Percentiles rank a stretch among this genome's conserved stretches.
These are phyloP conservation scores for Aechmea fasciata DNA, from an alignment of 176 grass and related monocot genomes.

Conservation along the genomic window DNA sequence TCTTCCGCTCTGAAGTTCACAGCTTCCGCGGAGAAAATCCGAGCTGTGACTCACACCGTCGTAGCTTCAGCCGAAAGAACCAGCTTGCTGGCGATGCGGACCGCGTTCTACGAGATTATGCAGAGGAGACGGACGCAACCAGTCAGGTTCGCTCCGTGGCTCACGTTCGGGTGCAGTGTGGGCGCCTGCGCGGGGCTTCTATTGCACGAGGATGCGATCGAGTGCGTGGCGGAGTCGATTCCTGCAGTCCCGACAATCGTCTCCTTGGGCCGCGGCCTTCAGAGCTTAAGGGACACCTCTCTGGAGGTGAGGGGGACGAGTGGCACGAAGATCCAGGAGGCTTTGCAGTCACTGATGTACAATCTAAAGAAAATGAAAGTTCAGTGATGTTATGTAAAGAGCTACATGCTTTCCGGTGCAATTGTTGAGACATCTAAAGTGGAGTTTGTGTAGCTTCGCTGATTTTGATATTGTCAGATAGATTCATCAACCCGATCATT, in stretches of 20 bases:
- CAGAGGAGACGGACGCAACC: conserved; percentile 43
- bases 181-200: conserved; percentile 45
- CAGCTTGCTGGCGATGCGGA: conserved; percentile 76
- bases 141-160: conserved; percentile 60
- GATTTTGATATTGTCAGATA: too few relatives aligned
- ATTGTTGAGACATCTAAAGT: too few relatives aligned
- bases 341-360: conserved; percentile 50
- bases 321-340: conserved; percentile 57
- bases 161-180: conserved; percentile 76
- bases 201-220: conserved; percentile 68
- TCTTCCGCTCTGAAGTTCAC: conserved; percentile 45
- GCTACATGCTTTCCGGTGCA: not conserved
- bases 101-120: conserved; percentile 94
- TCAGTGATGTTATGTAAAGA: not conserved
- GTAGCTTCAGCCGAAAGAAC: conserved; percentile 68
- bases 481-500: too few relatives aligned
- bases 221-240: conserved; percentile 58
- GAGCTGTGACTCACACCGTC: conserved; percentile 50
- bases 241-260: conserved; percentile 67
- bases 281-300: conserved; percentile 60
- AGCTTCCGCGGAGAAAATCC: conserved; percentile 74
- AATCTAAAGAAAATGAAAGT: conserved; percentile 56
- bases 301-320: conserved; percentile 47
- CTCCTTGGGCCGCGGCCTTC: conserved; percentile 68
- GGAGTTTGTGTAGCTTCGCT: too few relatives aligned